phyloP scores from a whole-genome alignment of 495 filamentous ascomycete species.

The Hypoxylon intermedium region DNA sequence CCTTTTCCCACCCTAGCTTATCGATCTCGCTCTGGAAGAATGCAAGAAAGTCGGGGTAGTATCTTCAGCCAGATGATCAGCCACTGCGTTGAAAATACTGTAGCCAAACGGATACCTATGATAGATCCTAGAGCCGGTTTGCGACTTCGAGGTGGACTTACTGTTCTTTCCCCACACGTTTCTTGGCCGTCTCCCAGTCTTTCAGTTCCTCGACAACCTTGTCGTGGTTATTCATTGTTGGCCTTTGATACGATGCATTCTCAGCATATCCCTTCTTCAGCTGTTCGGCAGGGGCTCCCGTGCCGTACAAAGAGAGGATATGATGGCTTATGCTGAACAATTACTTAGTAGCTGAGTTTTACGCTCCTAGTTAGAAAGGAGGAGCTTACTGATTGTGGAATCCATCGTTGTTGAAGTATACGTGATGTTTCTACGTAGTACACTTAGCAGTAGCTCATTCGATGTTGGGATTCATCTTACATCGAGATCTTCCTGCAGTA shows the following conservation, averaged over 20 bases:
- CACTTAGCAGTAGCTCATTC: background rate
- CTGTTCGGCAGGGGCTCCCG: constrained; percentile 66
- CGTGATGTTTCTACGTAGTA: constrained; percentile 67
- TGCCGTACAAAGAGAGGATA: constrained; percentile 75
- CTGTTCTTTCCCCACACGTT: constrained; percentile 54
- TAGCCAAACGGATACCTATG: background rate
- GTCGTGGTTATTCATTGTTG: constrained; percentile 48
- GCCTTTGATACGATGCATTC: constrained; percentile 69
- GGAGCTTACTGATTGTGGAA: constrained; percentile 67
- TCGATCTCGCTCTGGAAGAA: constrained; percentile 80
- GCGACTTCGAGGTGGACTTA: constrained; percentile 30
- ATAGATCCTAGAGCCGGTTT: too few relatives aligned
- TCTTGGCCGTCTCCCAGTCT: constrained; percentile 57
- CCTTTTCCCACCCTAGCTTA: constrained; percentile 61
- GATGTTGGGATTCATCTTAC: constrained; percentile 25
- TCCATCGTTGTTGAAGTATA: constrained; percentile 74
- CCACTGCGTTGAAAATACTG: background rate
- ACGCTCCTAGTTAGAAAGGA: constrained; percentile 39
- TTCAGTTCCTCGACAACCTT: constrained; percentile 58
- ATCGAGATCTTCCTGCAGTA: constrained; percentile 77
- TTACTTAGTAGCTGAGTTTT: constrained; percentile 9
- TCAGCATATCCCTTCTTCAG: constrained; percentile 65
- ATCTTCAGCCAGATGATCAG: constrained; percentile 55
- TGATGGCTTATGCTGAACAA: constrained; percentile 71
- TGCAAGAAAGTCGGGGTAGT: constrained; percentile 72